phyloP scores from a whole-genome alignment of 257 asterid genomes.

The Eustoma russellianum region DNA sequence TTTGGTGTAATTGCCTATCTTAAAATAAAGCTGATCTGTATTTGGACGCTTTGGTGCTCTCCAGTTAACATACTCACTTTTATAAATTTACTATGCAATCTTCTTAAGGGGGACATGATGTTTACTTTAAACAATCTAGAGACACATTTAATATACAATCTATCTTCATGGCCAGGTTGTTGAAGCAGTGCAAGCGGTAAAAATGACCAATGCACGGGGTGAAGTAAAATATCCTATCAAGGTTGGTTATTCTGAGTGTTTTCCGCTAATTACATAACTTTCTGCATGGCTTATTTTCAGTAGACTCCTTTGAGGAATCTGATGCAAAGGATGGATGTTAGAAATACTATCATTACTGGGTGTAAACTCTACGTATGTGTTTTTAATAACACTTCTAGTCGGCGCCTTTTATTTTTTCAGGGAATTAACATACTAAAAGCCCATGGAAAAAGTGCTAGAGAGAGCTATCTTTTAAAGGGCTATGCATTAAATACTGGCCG shows the following conservation, averaged over 20 bases:
- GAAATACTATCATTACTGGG: too few species aligned
- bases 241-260: slow-evolving; percentile 31
- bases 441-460: slow-evolving; percentile 88
- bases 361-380: background rate
- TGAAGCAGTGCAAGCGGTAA: slow-evolving; percentile 78
- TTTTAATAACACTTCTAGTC: slow-evolving; percentile 10
- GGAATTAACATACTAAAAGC: slow-evolving; percentile 92
- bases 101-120: background rate
- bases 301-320: background rate
- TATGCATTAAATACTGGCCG: slow-evolving; percentile 89
- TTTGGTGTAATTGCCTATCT: too few species aligned
- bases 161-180: slow-evolving; percentile 37
- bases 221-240: slow-evolving; percentile 80
- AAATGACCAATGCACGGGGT: slow-evolving; percentile 81
- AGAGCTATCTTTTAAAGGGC: slow-evolving; percentile 75
- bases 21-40: too few species aligned
- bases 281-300: background rate
- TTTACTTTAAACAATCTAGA: background rate
- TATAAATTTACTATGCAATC: background rate
- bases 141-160: too few species aligned
- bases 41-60: too few species aligned
- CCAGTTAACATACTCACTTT: background rate
- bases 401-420: slow-evolving; percentile 18
- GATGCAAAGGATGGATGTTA: too few species aligned
- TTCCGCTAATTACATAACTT: slow-evolving; percentile 5